A percentile compares a stretch with the other conserved stretches of the same genome.
phyloP scores from a whole-genome alignment of 129 eudicot genomes.

The Ambrosia artemisiifolia region DNA sequence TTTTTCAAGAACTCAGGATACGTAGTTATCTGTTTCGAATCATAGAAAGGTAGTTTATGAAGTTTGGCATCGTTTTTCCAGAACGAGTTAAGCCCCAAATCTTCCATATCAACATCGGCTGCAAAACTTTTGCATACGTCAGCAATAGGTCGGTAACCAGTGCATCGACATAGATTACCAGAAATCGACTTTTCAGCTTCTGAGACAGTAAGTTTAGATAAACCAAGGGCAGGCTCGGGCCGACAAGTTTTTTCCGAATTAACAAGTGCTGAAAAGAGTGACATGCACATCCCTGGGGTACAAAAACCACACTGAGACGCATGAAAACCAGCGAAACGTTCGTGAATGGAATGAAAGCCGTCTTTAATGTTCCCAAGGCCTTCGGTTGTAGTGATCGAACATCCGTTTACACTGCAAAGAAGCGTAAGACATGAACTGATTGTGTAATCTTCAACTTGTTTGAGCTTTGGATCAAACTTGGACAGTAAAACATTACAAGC shows the following conservation, averaged over 20 bases:
- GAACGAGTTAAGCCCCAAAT: slow-evolving; percentile 77
- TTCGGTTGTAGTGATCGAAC: slow-evolving; percentile 88
- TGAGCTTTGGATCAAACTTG: slow-evolving; percentile 49
- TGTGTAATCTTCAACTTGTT: slow-evolving; percentile 46
- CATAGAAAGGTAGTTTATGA: slow-evolving; percentile 55
- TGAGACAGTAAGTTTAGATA: slow-evolving; percentile 61
- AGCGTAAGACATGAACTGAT: slow-evolving; percentile 88
- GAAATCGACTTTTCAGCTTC: slow-evolving; percentile 84
- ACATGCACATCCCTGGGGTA: slow-evolving; percentile 92
- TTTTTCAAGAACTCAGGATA: slow-evolving; percentile 58
- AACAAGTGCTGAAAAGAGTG: slow-evolving; percentile 79
- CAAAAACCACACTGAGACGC: slow-evolving; percentile 98
- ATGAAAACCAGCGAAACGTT: slow-evolving; percentile 84
- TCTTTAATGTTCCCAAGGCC: slow-evolving; percentile 85
- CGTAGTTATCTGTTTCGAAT: slow-evolving; percentile 43
- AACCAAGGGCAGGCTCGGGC: slow-evolving; percentile 49
- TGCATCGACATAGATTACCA: slow-evolving; percentile 91
- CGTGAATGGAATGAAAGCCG: slow-evolving; percentile 91
- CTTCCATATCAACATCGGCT: slow-evolving; percentile 82
- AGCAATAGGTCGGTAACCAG: slow-evolving; percentile 93
- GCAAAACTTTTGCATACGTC: slow-evolving; percentile 95
- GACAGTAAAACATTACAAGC: slow-evolving; percentile 84
- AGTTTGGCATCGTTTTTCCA: slow-evolving; percentile 64
- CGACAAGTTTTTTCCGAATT: slow-evolving; percentile 60
- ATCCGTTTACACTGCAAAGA: slow-evolving; percentile 66